Conservation (phyloP, 257 asterid genomes). For the Forsythia viridissima region DNA sequence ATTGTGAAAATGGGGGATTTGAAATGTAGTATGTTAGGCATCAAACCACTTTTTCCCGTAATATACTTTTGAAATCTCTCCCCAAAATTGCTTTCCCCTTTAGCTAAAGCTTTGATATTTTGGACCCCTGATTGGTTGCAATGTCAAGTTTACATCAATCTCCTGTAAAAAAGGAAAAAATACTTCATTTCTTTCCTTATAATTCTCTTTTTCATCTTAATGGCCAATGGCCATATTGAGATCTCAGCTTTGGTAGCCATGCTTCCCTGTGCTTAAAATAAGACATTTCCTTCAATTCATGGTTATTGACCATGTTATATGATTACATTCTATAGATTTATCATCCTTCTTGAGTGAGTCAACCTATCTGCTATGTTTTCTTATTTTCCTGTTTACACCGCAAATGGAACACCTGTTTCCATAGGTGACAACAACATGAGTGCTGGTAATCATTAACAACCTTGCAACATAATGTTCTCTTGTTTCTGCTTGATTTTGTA, state of each 20-base stretch:
- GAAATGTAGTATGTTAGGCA: conserved; percentile 1
- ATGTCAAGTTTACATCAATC: neutral
- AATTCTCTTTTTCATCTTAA: neutral
- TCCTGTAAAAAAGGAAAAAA: neutral
- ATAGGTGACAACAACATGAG: neutral
- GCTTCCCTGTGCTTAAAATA: neutral
- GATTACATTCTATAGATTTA: neutral
- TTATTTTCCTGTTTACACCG: conserved; percentile 8
- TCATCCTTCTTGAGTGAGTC: neutral
- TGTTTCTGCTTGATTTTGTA: neutral
- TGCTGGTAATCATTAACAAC: conserved; percentile 8
- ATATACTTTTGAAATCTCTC: neutral
- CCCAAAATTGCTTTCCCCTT: conserved; percentile 8
- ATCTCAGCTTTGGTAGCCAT: conserved; percentile 17
- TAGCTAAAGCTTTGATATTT: neutral
- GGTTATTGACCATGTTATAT: conserved; percentile 6
- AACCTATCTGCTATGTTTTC: neutral
- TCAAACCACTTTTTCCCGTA: neutral
- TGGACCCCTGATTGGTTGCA: neutral
- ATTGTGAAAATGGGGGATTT: neutral
- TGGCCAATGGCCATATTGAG: neutral
- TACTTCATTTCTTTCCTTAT: neutral
- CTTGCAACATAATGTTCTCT: neutral
- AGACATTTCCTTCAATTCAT: neutral
- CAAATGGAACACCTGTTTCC: neutral